Evolutionary conservation across 1,139 yeast genomes (phyloP).

Genomic region (Kodamaea derodonti): DNA sequence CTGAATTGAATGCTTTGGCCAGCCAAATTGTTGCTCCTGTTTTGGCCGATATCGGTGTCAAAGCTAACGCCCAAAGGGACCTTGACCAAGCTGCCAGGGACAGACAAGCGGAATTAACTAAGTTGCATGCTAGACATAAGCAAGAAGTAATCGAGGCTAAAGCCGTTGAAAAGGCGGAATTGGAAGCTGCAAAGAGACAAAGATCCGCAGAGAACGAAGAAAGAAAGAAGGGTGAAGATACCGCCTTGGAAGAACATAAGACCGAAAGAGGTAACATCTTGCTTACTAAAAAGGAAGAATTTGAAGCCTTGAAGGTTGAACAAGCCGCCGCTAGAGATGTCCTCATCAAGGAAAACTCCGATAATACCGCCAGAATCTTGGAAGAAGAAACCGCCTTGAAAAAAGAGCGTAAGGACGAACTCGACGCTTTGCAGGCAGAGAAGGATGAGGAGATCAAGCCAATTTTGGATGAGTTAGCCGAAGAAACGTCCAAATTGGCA

Average conservation of each 20-base stretch:
- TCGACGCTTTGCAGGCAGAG: constrained; percentile 43
- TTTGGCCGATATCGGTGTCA: constrained; percentile 65
- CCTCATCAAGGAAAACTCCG: constrained; percentile 36
- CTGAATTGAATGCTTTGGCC: constrained; percentile 82
- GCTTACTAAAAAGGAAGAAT: constrained; percentile 32
- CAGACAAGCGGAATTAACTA: constrained; percentile 32
- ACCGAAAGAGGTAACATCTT: constrained; percentile 35
- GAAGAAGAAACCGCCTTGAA: constrained; percentile 42
- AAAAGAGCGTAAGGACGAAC: constrained; percentile 38
- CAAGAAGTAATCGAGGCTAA: constrained; percentile 48
- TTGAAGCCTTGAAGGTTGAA: constrained; percentile 28
- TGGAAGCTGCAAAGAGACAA: constrained; percentile 37
- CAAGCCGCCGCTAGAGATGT: constrained; percentile 37
- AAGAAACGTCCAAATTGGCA: constrained; percentile 36
- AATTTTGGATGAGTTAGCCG: constrained; percentile 37
- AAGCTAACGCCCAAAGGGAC: constrained; percentile 70
- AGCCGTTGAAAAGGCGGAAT: constrained; percentile 39
- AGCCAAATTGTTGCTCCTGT: constrained; percentile 79
- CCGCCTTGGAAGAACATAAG: constrained; percentile 31
- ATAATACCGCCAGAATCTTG: constrained; percentile 39
- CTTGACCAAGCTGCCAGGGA: constrained; percentile 42
- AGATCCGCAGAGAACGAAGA: constrained; percentile 37
- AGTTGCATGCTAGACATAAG: constrained; percentile 44
- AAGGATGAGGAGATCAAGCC: constrained; percentile 43
- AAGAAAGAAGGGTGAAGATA: constrained; percentile 38